Evolutionary conservation across 805 yeast genomes (phyloP), one percentile per base, ranked within the genome.

Genomic region (Candida pseudoglaebosa): DNA sequence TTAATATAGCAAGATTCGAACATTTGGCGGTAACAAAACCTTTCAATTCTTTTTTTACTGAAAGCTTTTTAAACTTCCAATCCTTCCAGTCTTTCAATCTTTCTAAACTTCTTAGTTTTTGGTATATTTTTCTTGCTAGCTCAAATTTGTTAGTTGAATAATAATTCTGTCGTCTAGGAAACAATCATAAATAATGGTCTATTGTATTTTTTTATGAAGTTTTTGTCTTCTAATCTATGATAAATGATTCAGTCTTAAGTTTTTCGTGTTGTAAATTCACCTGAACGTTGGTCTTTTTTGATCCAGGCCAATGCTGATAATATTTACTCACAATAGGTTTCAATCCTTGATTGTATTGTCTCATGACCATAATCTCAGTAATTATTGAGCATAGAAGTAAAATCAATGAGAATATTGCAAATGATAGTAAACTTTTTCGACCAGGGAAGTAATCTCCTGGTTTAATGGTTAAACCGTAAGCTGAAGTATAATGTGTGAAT

Each of bases 361-460:
- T 16, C 33, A 48, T 36, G n/a, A 48, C 34, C 20, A 42, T 32
- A 6, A 46, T 32, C 35, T 54, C 58, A 7, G 43, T 24, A 3
- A 41, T 26, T 3, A 71, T 53, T 3, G 75, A 65, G 3, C 55
- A 44, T 7, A 62, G n/a, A 28, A 73, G 48, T 17, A 72, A 53
- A 4, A 67, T 42, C 6, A 70, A 44, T 1, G 75, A 67, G 22
- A 73, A 49, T 5, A 61, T 67, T 1, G 75, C 77, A 50, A 73
- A 73, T 0, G 64, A 49, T 4, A 73, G 57, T 28, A 73, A 52
- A 13, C 75, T 66, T 38, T 65, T 70, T 22, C 75, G 50, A 1
- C 76, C 73, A 0, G 75, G 69, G 46, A 72, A 71, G 43, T 65
- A 61, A 1, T 43, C 53, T 2, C 67, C 71, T 0, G 66, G 65